Percentiles rank a stretch among this genome's conserved stretches.
phyloP scores from a whole-genome alignment of 257 asterid species.

The Solanum appendiculatum region DNA sequence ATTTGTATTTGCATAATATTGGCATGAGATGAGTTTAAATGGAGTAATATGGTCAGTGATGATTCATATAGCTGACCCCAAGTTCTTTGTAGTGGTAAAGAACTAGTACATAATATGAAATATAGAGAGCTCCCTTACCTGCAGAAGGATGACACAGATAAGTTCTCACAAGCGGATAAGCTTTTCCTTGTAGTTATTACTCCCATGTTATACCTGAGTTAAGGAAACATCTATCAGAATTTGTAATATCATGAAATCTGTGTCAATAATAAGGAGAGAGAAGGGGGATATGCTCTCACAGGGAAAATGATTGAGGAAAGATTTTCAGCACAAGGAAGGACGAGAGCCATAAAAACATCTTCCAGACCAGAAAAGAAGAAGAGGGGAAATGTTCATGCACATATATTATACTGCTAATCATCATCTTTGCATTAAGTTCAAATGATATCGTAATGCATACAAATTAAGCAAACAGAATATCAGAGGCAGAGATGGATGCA shows the following conservation, averaged over 20 bases:
- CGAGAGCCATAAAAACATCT: not conserved
- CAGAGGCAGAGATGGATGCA: not conserved
- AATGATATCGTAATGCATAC: not conserved
- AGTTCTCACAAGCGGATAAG: slow-evolving; percentile 67
- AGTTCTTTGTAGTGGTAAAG: not conserved
- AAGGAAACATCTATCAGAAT: not conserved
- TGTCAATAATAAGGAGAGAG: not conserved
- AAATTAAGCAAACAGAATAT: not conserved
- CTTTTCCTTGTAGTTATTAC: slow-evolving; percentile 81
- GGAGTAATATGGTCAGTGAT: not conserved
- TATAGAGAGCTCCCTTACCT: slow-evolving; percentile 35
- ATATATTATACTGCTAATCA: not conserved
- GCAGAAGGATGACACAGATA: slow-evolving; percentile 83
- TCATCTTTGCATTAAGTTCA: not conserved
- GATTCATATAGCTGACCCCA: not conserved
- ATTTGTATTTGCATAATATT: not conserved
- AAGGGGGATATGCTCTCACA: not conserved
- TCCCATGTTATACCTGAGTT: slow-evolving; percentile 84
- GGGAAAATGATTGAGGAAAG: not conserved
- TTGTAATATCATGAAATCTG: not conserved
- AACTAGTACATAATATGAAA: not conserved
- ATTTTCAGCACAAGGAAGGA: not conserved
- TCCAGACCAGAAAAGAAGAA: not conserved
- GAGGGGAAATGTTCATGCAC: not conserved
- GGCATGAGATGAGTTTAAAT: not conserved